A percentile compares a stretch with the other conserved stretches of the same genome.
Conservation (phyloP, 768 basidiomycete species). For the Mycena rebaudengoi region DNA sequence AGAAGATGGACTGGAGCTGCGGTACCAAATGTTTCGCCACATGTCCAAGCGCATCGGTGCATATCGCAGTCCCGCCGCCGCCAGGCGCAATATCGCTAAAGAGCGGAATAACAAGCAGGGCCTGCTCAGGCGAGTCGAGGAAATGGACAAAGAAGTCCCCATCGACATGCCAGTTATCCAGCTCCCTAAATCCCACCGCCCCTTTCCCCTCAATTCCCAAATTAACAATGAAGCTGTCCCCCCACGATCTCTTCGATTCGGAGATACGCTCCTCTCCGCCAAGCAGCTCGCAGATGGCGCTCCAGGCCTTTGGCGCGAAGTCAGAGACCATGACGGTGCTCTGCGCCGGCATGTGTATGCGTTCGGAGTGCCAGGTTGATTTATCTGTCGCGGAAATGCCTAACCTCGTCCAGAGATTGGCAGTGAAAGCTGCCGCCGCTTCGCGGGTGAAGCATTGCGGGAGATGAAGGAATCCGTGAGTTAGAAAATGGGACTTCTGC, state of each 20-base stretch:
- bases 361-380: slow-evolving; percentile 61
- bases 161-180: slow-evolving; percentile 73
- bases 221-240: slow-evolving; percentile 71
- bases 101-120: slow-evolving; percentile 66
- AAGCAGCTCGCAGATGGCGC: slow-evolving; percentile 65
- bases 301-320: slow-evolving; percentile 69
- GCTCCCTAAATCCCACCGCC: slow-evolving; percentile 47
- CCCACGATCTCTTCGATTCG: slow-evolving; percentile 56
- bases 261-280: slow-evolving; percentile 69
- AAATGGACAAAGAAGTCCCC: slow-evolving; percentile 70
- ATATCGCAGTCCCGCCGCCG: slow-evolving; percentile 70
- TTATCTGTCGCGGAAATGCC: slow-evolving; percentile 62
- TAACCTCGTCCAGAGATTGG: slow-evolving; percentile 60
- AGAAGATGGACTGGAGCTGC: neutral
- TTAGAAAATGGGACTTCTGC: slow-evolving; percentile 62
- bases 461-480: slow-evolving; percentile 63
- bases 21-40: slow-evolving; percentile 58
- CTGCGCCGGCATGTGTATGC: slow-evolving; percentile 65
- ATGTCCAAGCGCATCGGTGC: slow-evolving; percentile 60
- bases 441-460: slow-evolving; percentile 61
- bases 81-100: slow-evolving; percentile 62
- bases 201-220: slow-evolving; percentile 56
- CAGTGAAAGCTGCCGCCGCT: slow-evolving; percentile 58
- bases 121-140: slow-evolving; percentile 74
- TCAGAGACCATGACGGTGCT: slow-evolving; percentile 52